Percentiles rank a stretch among this genome's conserved stretches.
These are phyloP conservation scores for Ceratocystiopsis minuta DNA, from an alignment of 2,329 filamentous ascomycete genomes.

Conservation along the genomic window DNA sequence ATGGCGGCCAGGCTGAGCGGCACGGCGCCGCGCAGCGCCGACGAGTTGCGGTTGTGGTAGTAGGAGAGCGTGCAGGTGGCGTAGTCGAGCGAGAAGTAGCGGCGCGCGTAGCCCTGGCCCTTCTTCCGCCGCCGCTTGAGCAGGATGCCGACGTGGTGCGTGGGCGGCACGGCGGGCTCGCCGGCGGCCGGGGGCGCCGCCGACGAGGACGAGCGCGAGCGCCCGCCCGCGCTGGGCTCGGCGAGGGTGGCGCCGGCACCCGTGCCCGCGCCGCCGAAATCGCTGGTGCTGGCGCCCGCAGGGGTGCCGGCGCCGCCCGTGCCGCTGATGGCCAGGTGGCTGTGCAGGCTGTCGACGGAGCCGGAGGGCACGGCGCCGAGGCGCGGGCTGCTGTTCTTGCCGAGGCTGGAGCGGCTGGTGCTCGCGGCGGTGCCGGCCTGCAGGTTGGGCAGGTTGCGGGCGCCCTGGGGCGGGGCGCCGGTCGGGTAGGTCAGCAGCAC, in stretches of 20 bases:
- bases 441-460: slow-evolving; percentile 47
- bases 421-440: slow-evolving; percentile 22
- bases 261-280: slow-evolving; percentile 8
- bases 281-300: slow-evolving; percentile 17
- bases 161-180: slow-evolving; percentile 14
- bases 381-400: slow-evolving; percentile 25
- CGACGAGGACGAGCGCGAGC: not conserved
- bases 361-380: slow-evolving; percentile 22
- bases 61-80: slow-evolving; percentile 89
- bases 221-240: not conserved
- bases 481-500: slow-evolving; percentile 89
- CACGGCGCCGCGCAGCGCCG: slow-evolving; percentile 78
- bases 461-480: slow-evolving; percentile 56
- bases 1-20: slow-evolving; percentile 82
- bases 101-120: slow-evolving; percentile 78
- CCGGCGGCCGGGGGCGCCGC: not conserved
- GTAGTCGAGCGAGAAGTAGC: slow-evolving; percentile 93
- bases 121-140: slow-evolving; percentile 85
- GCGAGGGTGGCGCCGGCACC: slow-evolving; percentile 15
- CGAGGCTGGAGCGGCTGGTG: slow-evolving; percentile 33
- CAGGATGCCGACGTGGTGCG: slow-evolving; percentile 67
- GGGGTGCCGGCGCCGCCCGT: slow-evolving; percentile 25
- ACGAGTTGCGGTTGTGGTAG: slow-evolving; percentile 87
- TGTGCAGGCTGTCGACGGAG: slow-evolving; percentile 44
- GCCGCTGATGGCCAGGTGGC: slow-evolving; percentile 27